A percentile compares a stretch with the other conserved stretches of the same genome.
phyloP scores from a whole-genome alignment of 805 yeast genomes.

The Cyberlindnera euphorbiiphila region DNA sequence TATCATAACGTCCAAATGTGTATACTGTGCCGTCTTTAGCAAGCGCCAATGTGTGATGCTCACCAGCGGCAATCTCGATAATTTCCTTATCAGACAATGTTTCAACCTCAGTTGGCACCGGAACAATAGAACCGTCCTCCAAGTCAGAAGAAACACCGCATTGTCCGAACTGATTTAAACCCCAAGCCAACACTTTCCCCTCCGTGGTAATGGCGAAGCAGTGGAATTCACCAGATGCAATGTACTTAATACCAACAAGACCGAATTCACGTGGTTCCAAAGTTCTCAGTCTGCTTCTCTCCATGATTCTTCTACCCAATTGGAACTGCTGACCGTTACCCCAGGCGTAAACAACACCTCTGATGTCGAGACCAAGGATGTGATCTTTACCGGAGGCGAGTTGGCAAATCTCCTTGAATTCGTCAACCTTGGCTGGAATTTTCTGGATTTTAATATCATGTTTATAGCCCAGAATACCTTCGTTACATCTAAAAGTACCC shows the following conservation, averaged over 20 bases:
- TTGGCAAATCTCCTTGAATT: slow-evolving; percentile 67
- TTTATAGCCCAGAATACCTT: slow-evolving; percentile 84
- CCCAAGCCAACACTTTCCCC: slow-evolving; percentile 83
- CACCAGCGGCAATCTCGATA: slow-evolving; percentile 78
- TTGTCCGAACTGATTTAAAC: slow-evolving; percentile 94
- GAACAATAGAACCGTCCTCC: slow-evolving; percentile 81
- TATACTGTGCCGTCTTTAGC: slow-evolving; percentile 69
- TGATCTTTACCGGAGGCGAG: slow-evolving; percentile 94
- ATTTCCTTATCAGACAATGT: slow-evolving; percentile 57
- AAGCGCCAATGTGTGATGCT: slow-evolving; percentile 85
- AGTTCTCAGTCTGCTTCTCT: slow-evolving; percentile 67
- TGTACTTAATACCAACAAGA: slow-evolving; percentile 67
- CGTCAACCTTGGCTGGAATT: slow-evolving; percentile 59
- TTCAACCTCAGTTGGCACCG: slow-evolving; percentile 72
- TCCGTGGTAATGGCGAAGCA: slow-evolving; percentile 83
- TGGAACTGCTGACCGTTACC: slow-evolving; percentile 95
- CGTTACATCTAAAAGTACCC: slow-evolving; percentile 96
- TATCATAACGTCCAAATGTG: slow-evolving; percentile 88
- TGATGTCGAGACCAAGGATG: slow-evolving; percentile 72
- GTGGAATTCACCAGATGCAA: slow-evolving; percentile 94
- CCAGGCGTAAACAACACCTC: slow-evolving; percentile 93
- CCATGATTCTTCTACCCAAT: slow-evolving; percentile 81
- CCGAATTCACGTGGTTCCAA: slow-evolving; percentile 84
- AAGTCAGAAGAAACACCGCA: slow-evolving; percentile 78
- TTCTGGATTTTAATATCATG: slow-evolving; percentile 60